Percentiles rank a stretch among this genome's conserved stretches.
Conservation (phyloP, 2,329 filamentous ascomycete genomes). For the Pseudogymnoascus sp. region DNA sequence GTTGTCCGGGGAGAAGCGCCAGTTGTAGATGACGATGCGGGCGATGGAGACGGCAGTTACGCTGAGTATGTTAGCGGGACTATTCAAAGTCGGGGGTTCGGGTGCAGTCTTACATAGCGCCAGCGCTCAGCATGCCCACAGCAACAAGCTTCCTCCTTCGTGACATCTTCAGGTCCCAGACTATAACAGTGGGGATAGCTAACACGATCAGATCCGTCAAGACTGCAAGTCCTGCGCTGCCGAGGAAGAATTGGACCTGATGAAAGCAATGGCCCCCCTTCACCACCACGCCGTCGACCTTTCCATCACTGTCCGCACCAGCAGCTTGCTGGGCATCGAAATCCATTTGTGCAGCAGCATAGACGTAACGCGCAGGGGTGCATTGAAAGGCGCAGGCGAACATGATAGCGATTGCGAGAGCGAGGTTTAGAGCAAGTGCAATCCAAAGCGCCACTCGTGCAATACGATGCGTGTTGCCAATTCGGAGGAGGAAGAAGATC, state of each 20-base stretch:
- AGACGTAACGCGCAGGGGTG: slow-evolving; percentile 13
- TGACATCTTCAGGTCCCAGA: slow-evolving; percentile 17
- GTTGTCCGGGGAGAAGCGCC: slow-evolving; percentile 10
- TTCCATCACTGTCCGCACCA: slow-evolving; percentile 12
- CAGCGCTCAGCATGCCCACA: slow-evolving; percentile 12
- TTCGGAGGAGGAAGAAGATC: slow-evolving; percentile 36
- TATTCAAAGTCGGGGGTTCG: not conserved
- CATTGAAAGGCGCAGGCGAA: slow-evolving; percentile 35
- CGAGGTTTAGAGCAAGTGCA: slow-evolving; percentile 19
- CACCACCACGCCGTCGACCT: slow-evolving; percentile 15
- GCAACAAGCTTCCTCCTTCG: slow-evolving; percentile 15
- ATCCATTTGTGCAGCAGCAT: slow-evolving; percentile 12
- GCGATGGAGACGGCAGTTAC: slow-evolving; percentile 17
- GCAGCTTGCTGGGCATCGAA: slow-evolving; percentile 8
- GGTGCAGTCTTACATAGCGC: slow-evolving; percentile 12
- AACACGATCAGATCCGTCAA: slow-evolving; percentile 19
- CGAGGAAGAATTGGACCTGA: slow-evolving; percentile 14
- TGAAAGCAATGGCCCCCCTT: slow-evolving; percentile 17
- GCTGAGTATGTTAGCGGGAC: slow-evolving; percentile 9
- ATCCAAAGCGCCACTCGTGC: slow-evolving; percentile 12
- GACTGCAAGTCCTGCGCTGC: slow-evolving; percentile 17
- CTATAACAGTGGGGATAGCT: slow-evolving; percentile 18
- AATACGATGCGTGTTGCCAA: slow-evolving; percentile 27
- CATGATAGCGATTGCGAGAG: slow-evolving; percentile 31
- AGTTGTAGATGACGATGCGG: slow-evolving; percentile 14